phyloP scores from a whole-genome alignment of 345 rosid species.

The Camelina neglecta region DNA sequence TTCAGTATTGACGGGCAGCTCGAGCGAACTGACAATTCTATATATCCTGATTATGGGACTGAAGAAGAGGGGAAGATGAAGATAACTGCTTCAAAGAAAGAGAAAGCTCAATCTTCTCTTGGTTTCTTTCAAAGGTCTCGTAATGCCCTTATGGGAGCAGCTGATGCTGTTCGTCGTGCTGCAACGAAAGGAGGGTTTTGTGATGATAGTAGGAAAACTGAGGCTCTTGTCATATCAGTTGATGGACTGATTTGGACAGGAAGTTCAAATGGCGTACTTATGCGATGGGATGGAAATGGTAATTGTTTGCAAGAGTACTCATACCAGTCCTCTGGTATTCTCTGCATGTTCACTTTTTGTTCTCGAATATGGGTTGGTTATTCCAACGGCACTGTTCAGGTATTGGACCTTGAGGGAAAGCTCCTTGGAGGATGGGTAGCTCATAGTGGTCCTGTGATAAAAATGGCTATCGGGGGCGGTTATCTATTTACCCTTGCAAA shows the following conservation, averaged over 20 bases:
- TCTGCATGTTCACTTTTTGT: slow-evolving; percentile 70
- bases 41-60: slow-evolving; percentile 58
- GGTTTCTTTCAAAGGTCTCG: slow-evolving; percentile 94
- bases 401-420: slow-evolving; percentile 75
- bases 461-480: slow-evolving; percentile 68
- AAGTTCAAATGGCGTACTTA: slow-evolving; percentile 70
- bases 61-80: slow-evolving; percentile 75
- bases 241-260: slow-evolving; percentile 93
- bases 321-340: slow-evolving; percentile 58
- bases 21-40: slow-evolving; percentile 69
- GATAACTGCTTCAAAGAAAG: slow-evolving; percentile 62
- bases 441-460: slow-evolving; percentile 71
- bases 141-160: slow-evolving; percentile 93
- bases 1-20: slow-evolving; percentile 85
- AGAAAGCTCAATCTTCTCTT: slow-evolving; percentile 68
- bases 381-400: slow-evolving; percentile 66
- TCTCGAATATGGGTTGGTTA: slow-evolving; percentile 70
- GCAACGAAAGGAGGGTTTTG: slow-evolving; percentile 85
- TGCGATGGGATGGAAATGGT: slow-evolving; percentile 91
- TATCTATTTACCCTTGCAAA: slow-evolving; percentile 71
- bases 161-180: slow-evolving; percentile 94
- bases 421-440: slow-evolving; percentile 72
- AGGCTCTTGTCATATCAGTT: slow-evolving; percentile 60
- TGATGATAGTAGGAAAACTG: slow-evolving; percentile 83
- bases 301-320: slow-evolving; percentile 71